Percentiles rank a stretch among this genome's conserved stretches.
Conservation (phyloP, 148 eudicot species). For the Amaranthus hypochondriacus region DNA sequence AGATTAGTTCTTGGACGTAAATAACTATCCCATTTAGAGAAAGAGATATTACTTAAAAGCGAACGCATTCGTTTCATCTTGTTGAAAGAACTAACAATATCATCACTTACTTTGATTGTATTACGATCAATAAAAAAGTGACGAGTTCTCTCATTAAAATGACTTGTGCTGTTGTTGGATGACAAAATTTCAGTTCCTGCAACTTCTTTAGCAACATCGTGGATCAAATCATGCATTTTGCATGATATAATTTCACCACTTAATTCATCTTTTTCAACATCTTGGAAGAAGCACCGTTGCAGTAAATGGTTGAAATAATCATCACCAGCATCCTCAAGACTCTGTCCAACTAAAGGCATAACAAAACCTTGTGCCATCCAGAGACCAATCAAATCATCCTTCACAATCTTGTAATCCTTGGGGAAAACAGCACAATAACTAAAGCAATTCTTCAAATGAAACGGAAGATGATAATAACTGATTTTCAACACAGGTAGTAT, state of each 20-base stretch:
- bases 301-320: conserved; percentile 6
- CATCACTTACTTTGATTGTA: neutral
- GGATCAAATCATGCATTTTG: conserved; percentile 25
- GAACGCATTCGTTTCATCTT: neutral
- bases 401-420: conserved; percentile 14
- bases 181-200: neutral
- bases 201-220: conserved; percentile 10
- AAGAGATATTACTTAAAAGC: neutral
- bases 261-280: neutral
- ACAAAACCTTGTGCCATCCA: conserved; percentile 27
- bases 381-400: conserved; percentile 9
- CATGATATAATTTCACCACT: conserved; percentile 2
- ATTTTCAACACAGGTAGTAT: conserved; percentile 16
- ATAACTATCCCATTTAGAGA: too few species aligned
- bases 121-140: neutral
- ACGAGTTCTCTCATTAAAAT: neutral
- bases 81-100: neutral
- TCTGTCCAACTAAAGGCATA: neutral
- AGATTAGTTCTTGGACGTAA: too few species aligned
- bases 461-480: conserved; percentile 30
- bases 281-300: conserved; percentile 21
- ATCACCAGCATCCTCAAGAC: conserved; percentile 21
- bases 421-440: conserved; percentile 21
- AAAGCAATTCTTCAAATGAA: conserved; percentile 17
- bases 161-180: neutral